Conservation (phyloP, 108 stramenopile species). For the Schizochytrium sp. region DNA sequence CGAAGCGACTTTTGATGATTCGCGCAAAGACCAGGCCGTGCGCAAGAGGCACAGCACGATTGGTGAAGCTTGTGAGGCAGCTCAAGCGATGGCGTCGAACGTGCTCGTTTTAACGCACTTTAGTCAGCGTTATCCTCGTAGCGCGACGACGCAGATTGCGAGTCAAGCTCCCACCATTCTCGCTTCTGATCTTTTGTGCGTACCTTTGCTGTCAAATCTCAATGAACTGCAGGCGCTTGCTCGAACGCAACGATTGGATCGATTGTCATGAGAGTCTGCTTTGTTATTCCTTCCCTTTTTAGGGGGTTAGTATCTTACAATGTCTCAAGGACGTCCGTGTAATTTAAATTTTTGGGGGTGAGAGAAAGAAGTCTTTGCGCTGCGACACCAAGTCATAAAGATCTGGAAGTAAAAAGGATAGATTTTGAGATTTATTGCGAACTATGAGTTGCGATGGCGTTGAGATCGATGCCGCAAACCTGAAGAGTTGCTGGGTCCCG, state of each 20-base stretch:
- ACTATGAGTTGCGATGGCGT: not conserved
- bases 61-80: not conserved
- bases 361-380: too few species aligned
- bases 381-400: too few species aligned
- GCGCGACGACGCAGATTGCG: not conserved
- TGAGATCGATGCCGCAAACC: not conserved
- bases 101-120: not conserved
- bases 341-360: too few species aligned
- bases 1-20: constrained; percentile 4
- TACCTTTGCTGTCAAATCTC: not conserved
- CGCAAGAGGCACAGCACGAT: not conserved
- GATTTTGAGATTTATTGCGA: not conserved
- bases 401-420: too few species aligned
- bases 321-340: too few species aligned
- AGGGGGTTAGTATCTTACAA: too few species aligned
- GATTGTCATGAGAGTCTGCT: too few species aligned
- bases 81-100: not conserved
- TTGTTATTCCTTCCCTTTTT: too few species aligned
- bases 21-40: not conserved
- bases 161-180: not conserved
- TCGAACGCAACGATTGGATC: not conserved
- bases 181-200: not conserved
- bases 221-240: not conserved
- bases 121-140: not conserved
- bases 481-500: not conserved